Percentiles rank a stretch among this genome's conserved stretches.
These are phyloP conservation scores for Jaltomata sinuosa DNA, from an alignment of 257 asterid species.

Conservation along the genomic window DNA sequence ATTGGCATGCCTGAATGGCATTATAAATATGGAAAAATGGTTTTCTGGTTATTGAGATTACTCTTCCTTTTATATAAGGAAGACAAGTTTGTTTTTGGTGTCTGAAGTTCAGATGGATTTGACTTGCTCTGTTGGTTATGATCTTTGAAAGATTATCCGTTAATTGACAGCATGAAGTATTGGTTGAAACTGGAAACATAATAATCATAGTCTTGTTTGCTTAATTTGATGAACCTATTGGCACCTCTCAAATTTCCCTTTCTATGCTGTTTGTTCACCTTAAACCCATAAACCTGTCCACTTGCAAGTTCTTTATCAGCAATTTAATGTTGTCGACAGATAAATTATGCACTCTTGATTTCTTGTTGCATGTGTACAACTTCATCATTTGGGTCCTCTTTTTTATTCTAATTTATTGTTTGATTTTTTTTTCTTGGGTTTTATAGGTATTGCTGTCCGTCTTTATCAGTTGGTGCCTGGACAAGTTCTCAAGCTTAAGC, in stretches of 20 bases:
- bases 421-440: background rate
- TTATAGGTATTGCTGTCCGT: conserved; percentile 38
- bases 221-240: background rate
- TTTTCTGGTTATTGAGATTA: background rate
- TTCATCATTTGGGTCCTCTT: background rate
- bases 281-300: background rate
- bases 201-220: background rate
- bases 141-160: background rate
- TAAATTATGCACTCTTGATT: no score
- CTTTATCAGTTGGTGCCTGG: conserved; percentile 68
- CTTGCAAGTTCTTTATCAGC: background rate
- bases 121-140: background rate
- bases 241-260: background rate
- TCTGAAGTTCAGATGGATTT: background rate
- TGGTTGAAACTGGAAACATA: background rate
- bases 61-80: background rate
- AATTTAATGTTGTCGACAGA: background rate
- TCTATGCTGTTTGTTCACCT: background rate
- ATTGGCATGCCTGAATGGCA: background rate
- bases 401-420: no score
- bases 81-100: background rate
- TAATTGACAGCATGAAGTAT: background rate
- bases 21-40: background rate
- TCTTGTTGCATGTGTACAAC: background rate
- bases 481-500: conserved; percentile 86